phyloP scores from a whole-genome alignment of 345 rosid species.

The Boechera retrofracta region DNA sequence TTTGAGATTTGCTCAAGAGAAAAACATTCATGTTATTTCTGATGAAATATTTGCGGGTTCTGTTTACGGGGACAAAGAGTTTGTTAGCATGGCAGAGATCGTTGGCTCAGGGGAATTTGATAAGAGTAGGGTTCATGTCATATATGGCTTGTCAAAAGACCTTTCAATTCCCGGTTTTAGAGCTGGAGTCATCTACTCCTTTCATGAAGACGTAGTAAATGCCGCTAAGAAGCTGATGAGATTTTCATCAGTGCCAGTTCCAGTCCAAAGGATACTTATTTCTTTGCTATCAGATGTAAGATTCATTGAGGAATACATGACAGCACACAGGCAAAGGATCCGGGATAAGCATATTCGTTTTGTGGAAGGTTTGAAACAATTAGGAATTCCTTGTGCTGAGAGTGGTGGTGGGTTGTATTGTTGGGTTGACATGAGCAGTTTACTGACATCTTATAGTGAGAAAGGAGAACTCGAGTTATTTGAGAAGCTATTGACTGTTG shows the following conservation, averaged over 20 bases:
- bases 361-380: constrained; percentile 63
- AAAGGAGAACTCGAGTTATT: constrained; percentile 89
- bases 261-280: constrained; percentile 72
- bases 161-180: constrained; percentile 87
- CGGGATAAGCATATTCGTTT: constrained; percentile 53
- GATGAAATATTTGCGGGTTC: constrained; percentile 93
- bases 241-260: constrained; percentile 77
- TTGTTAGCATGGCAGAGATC: constrained; percentile 87
- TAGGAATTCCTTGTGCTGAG: constrained; percentile 66
- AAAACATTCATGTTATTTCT: constrained; percentile 81
- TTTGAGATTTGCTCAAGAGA: constrained; percentile 74
- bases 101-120: constrained; percentile 64
- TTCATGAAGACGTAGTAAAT: constrained; percentile 64
- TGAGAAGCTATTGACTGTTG: constrained; percentile 70
- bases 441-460: constrained; percentile 73
- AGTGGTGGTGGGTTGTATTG: constrained; percentile 80
- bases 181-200: constrained; percentile 80
- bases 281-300: constrained; percentile 74
- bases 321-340: constrained; percentile 64
- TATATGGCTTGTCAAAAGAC: constrained; percentile 90
- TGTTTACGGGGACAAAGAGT: constrained; percentile 66
- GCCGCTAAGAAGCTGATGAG: constrained; percentile 73
- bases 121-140: constrained; percentile 78
- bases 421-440: constrained; percentile 87
- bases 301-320: constrained; percentile 63